A percentile compares a stretch with the other conserved stretches of the same genome.
These are phyloP conservation scores for Cryptosporidium viatorum DNA, from an alignment of 169 alveolate species.

Conservation along the genomic window DNA sequence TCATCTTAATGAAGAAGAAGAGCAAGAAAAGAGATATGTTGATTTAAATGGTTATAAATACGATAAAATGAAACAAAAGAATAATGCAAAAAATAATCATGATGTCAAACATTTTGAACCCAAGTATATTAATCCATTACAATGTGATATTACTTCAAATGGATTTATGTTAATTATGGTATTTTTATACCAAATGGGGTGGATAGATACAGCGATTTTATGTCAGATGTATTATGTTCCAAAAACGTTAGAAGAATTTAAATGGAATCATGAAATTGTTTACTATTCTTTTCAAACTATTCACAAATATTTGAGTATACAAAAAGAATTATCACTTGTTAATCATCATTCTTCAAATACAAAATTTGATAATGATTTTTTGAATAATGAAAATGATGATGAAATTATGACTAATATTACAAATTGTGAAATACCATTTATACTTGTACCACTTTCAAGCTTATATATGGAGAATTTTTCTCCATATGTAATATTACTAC, in stretches of 20 bases:
- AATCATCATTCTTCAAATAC: not conserved
- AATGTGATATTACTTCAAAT: slow-evolving; percentile 69
- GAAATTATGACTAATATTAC: not conserved
- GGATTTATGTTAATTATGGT: slow-evolving; percentile 67
- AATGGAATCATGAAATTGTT: slow-evolving; percentile 71
- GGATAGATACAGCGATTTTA: slow-evolving; percentile 58
- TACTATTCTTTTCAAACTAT: slow-evolving; percentile 66
- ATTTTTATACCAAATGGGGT: slow-evolving; percentile 64
- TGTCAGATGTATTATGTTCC: slow-evolving; percentile 62
- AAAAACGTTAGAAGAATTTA: slow-evolving; percentile 24
- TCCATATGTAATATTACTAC: slow-evolving; percentile 60
- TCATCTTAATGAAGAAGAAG: not conserved
- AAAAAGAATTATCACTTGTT: slow-evolving; percentile 29
- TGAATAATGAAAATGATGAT: not conserved
- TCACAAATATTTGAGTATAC: slow-evolving; percentile 16
- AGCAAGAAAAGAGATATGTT: not conserved
- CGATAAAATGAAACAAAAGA: not conserved
- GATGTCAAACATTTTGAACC: not conserved
- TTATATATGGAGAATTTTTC: slow-evolving; percentile 62
- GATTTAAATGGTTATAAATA: not conserved
- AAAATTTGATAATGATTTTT: not conserved
- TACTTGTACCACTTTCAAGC: slow-evolving; percentile 56
- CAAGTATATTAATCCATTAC: slow-evolving; percentile 53
- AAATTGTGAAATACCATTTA: slow-evolving; percentile 52
- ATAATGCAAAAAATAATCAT: not conserved